phyloP scores from a whole-genome alignment of 768 basidiomycete species.

The Auricularia heimuer region DNA sequence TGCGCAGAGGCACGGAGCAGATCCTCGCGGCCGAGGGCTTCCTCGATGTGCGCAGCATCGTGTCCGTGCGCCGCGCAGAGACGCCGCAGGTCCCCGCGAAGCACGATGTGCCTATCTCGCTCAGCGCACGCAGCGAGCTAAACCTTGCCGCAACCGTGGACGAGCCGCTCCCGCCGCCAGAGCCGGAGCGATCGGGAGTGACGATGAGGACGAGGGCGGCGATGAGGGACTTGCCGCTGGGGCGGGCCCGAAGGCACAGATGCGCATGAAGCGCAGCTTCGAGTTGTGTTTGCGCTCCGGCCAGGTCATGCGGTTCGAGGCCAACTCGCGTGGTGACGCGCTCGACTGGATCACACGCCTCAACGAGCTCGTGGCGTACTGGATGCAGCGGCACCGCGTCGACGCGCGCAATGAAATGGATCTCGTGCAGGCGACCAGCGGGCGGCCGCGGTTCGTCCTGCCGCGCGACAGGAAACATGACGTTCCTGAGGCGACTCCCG shows the following conservation, averaged over 20 bases:
- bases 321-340: slow-evolving; percentile 53
- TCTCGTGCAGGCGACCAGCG: slow-evolving; percentile 42
- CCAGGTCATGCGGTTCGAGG: slow-evolving; percentile 64
- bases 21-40: slow-evolving; percentile 56
- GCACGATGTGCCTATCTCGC: not conserved
- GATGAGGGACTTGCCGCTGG: slow-evolving; percentile 35
- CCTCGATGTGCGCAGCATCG: slow-evolving; percentile 62
- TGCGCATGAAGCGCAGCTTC: slow-evolving; percentile 61
- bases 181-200: slow-evolving; percentile 33
- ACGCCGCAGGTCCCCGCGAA: not conserved
- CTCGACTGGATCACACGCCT: slow-evolving; percentile 82
- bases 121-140: slow-evolving; percentile 24
- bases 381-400: slow-evolving; percentile 63
- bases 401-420: slow-evolving; percentile 81
- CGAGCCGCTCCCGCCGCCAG: slow-evolving; percentile 23
- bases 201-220: slow-evolving; percentile 59
- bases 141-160: slow-evolving; percentile 22
- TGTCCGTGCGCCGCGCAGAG: slow-evolving; percentile 51
- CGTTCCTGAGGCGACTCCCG: slow-evolving; percentile 41
- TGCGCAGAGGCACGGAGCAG: slow-evolving; percentile 52
- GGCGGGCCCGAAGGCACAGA: slow-evolving; percentile 30
- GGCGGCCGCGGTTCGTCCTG: slow-evolving; percentile 21
- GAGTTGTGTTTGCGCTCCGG: slow-evolving; percentile 67
- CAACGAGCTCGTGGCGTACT: slow-evolving; percentile 60
- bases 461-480: slow-evolving; percentile 51